phyloP scores from a whole-genome alignment of 495 filamentous ascomycete genomes.

The Aspergillus diversus region DNA sequence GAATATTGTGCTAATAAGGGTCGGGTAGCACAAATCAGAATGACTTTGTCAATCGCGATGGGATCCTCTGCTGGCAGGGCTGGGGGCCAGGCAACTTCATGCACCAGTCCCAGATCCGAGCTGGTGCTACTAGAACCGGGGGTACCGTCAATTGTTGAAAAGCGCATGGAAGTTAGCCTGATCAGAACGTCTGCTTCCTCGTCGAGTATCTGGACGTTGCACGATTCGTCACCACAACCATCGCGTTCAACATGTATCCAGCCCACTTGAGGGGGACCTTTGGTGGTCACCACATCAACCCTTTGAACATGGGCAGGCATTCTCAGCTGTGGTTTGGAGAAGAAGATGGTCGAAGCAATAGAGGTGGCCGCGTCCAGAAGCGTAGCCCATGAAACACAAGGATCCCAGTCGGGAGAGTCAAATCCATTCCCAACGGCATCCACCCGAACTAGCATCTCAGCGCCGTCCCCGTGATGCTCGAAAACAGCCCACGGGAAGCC shows the following conservation, averaged over 20 bases:
- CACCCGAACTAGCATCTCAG: constrained; percentile 49
- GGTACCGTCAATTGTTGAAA: constrained; percentile 43
- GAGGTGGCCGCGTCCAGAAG: constrained; percentile 52
- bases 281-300: too few species aligned
- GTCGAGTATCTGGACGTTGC: constrained; percentile 23
- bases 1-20: constrained; percentile 19
- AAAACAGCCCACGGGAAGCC: constrained; percentile 50
- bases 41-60: constrained; percentile 24
- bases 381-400: constrained; percentile 43
- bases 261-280: too few species aligned
- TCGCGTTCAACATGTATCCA: constrained; percentile 8
- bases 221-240: not conserved
- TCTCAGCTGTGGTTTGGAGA: constrained; percentile 41
- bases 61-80: constrained; percentile 29
- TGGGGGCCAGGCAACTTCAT: constrained; percentile 41
- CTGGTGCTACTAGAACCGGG: constrained; percentile 24
- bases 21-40: constrained; percentile 28
- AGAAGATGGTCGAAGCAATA: constrained; percentile 49
- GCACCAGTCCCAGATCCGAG: constrained; percentile 37
- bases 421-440: constrained; percentile 30
- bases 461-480: constrained; percentile 41
- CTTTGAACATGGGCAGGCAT: constrained; percentile 42
- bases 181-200: constrained; percentile 31
- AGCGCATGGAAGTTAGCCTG: constrained; percentile 39
- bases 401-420: constrained; percentile 30